Conservation (phyloP, 192 early-diverging fungal species). For the Coemansia interrupta region DNA sequence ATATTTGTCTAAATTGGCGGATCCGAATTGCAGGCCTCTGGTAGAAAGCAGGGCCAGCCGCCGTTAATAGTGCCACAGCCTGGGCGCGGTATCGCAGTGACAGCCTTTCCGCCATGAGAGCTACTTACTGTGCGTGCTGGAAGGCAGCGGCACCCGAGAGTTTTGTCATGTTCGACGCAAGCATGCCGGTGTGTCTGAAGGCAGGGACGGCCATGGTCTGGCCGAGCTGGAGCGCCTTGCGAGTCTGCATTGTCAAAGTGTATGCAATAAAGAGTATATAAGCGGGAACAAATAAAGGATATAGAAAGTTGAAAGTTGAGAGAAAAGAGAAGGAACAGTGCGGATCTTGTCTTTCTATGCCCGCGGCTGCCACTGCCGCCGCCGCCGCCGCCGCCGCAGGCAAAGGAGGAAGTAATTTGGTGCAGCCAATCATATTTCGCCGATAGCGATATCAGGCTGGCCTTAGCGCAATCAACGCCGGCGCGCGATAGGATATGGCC, state of each 20-base stretch:
- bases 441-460: not conserved
- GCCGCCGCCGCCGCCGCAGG: no score
- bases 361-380: no score
- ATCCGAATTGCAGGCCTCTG: no score
- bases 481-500: not conserved
- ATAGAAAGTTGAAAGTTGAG: conserved; percentile 9
- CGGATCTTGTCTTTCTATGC: no score
- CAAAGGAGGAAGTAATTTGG: not conserved
- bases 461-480: conserved; percentile 1
- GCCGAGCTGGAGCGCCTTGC: conserved; percentile 36
- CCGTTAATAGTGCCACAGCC: no score
- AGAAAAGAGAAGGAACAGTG: conserved; percentile 4
- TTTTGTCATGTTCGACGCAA: conserved; percentile 20
- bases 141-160: conserved; percentile 25
- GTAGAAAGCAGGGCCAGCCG: no score
- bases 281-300: not conserved
- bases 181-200: conserved; percentile 28
- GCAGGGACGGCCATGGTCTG: conserved; percentile 30
- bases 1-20: not conserved
- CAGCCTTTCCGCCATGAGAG: not conserved
- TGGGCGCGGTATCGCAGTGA: no score
- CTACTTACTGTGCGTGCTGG: conserved; percentile 46
- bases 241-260: conserved; percentile 40
- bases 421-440: conserved; percentile 1
- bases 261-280: conserved; percentile 12